phyloP scores from a whole-genome alignment of 805 yeast genomes.

The Starmerella lactis-condensi region DNA sequence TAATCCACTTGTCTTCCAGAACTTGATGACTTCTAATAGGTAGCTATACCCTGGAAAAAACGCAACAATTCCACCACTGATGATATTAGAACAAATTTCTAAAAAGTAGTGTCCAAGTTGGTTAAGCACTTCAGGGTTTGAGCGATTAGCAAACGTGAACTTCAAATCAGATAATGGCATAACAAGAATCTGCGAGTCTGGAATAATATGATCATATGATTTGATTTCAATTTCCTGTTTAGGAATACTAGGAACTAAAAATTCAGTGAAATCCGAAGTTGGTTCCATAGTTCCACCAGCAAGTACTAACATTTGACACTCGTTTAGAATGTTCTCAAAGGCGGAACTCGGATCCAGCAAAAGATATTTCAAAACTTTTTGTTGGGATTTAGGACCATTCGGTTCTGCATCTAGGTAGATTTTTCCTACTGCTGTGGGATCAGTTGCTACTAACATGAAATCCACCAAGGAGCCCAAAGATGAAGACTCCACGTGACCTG shows the following conservation, averaged over 20 bases:
- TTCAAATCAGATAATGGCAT: slow-evolving; percentile 37
- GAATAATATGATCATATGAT: slow-evolving; percentile 72
- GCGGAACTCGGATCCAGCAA: slow-evolving; percentile 60
- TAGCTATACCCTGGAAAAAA: slow-evolving; percentile 77
- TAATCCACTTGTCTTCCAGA: slow-evolving; percentile 32
- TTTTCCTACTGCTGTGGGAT: slow-evolving; percentile 66
- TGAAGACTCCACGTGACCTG: neutral
- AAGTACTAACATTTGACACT: slow-evolving; percentile 49
- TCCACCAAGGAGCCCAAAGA: slow-evolving; percentile 27
- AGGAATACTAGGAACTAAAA: slow-evolving; percentile 41
- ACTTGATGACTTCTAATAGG: slow-evolving; percentile 30
- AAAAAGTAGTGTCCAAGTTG: slow-evolving; percentile 35
- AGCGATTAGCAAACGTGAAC: slow-evolving; percentile 53
- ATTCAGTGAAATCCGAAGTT: slow-evolving; percentile 45
- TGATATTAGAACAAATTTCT: slow-evolving; percentile 23
- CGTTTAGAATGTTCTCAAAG: slow-evolving; percentile 46
- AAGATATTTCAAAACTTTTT: slow-evolving; percentile 37
- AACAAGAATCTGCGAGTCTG: slow-evolving; percentile 45
- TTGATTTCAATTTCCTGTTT: slow-evolving; percentile 31
- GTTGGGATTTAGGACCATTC: too few relatives aligned
- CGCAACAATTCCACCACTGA: slow-evolving; percentile 62
- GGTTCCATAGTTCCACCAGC: slow-evolving; percentile 98
- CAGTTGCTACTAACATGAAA: slow-evolving; percentile 45
- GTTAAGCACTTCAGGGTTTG: slow-evolving; percentile 28
- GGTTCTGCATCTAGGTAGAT: slow-evolving; percentile 40